Conservation (phyloP, 331 rosid species). For the Rosa hybrid region DNA sequence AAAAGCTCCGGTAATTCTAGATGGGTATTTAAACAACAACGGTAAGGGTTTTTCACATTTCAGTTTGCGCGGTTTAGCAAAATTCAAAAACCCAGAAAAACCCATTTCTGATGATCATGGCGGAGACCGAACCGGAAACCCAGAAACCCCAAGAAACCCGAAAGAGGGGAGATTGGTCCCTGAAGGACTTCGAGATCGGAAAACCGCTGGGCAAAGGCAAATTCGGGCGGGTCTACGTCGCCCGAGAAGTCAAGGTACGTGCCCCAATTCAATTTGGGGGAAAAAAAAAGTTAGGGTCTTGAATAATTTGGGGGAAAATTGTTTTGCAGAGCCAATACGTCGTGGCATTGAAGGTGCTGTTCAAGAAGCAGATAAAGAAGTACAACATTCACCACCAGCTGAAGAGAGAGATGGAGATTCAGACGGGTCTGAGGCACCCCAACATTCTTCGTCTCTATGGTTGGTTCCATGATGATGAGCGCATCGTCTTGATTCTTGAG, state of each 20-base stretch:
- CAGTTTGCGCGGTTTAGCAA: not conserved
- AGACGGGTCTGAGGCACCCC: constrained; percentile 63
- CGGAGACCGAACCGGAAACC: constrained; percentile 6
- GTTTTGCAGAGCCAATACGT: constrained; percentile 60
- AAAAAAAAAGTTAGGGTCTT: not conserved
- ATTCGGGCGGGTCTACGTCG: constrained; percentile 81
- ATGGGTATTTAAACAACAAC: not conserved
- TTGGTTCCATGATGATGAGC: constrained; percentile 78
- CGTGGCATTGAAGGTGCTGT: constrained; percentile 76
- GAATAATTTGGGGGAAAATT: not conserved
- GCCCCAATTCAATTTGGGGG: not conserved
- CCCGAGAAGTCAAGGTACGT: constrained; percentile 67
- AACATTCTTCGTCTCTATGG: constrained; percentile 73
- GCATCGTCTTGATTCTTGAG: constrained; percentile 81
- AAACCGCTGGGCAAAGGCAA: constrained; percentile 79
- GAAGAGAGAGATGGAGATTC: constrained; percentile 86
- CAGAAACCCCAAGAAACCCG: constrained; percentile 10
- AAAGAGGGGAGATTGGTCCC: constrained; percentile 53
- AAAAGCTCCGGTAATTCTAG: not conserved
- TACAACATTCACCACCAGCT: constrained; percentile 70
- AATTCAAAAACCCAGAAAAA: not conserved
- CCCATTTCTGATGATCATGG: not conserved
- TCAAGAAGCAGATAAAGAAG: constrained; percentile 75
- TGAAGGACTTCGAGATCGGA: constrained; percentile 73
- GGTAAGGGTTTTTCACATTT: not conserved